Conservation (phyloP, 2,329 filamentous ascomycete genomes). For the Neonectria faginata region DNA sequence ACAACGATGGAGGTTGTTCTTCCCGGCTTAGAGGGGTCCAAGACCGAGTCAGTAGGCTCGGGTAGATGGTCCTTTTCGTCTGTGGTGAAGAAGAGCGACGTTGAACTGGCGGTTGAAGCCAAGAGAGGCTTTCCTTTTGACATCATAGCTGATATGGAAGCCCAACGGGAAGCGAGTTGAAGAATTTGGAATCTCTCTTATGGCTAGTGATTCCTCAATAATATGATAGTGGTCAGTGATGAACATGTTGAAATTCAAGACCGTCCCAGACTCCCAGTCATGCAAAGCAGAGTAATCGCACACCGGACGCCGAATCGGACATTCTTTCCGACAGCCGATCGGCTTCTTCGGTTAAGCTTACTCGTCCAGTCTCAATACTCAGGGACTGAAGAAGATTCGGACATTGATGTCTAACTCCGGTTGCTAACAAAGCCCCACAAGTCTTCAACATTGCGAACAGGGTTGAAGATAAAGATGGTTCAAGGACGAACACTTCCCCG, state of each 20-base stretch:
- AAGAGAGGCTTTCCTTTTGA: slow-evolving; percentile 21
- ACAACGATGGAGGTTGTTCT: slow-evolving; percentile 40
- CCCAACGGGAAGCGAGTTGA: slow-evolving; percentile 5
- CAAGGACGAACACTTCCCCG: slow-evolving; percentile 12
- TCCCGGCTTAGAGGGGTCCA: slow-evolving; percentile 17
- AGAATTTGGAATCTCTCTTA: not conserved
- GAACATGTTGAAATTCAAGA: not conserved
- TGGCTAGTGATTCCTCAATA: not conserved
- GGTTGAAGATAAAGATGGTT: slow-evolving; percentile 13
- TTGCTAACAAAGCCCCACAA: slow-evolving; percentile 2
- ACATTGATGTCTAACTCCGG: not conserved
- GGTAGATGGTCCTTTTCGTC: slow-evolving; percentile 36
- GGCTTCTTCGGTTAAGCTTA: not conserved
- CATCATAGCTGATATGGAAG: slow-evolving; percentile 22
- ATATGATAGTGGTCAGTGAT: not conserved
- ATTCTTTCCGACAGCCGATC: not conserved
- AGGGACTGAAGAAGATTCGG: not conserved
- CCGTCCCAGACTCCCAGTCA: not conserved
- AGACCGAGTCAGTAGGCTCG: slow-evolving; percentile 32
- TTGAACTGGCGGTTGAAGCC: slow-evolving; percentile 15
- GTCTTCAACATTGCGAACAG: not conserved
- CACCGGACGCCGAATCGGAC: not conserved
- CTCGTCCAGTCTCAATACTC: not conserved
- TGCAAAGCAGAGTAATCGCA: not conserved
- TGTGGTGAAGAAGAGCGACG: slow-evolving; percentile 10